Evolutionary conservation across 805 yeast genomes (phyloP), one percentile per base, ranked within the genome.

Genomic region (Starmerella riodocensis): DNA sequence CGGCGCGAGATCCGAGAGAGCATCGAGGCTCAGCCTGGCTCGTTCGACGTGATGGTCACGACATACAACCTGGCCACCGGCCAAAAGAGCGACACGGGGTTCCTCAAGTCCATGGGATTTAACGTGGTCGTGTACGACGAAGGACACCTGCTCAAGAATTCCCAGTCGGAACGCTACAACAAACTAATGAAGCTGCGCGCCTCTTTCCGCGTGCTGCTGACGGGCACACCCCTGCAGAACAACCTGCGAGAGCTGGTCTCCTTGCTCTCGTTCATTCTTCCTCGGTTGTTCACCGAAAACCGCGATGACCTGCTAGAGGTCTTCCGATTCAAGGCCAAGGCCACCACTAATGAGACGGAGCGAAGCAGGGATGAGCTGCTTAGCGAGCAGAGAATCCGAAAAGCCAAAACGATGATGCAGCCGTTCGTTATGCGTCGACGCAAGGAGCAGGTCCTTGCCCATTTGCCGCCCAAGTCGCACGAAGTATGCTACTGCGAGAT

Each of bases 191-290:
- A 74, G 52, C 64, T 91, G 38, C 70, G 69, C 43, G 95, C 91
- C 1, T 69, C 71, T n/a, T 91, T 88, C 62, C 69, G 98, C 51
- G 63, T 91, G 24, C 61, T 91, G 34, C 67, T 91, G 43, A 91
- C 99, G 1, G 99, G 99, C 58, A 91, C 99, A 0, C 99, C 99
- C 6, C 64, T 91, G 44, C 99, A 91, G 57, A 91, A 91, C 56
- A 91, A 91, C 56, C 64, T 91, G 53, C 74, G 76, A 54, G 99
- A 91, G 56, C 68, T 91, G 42, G 85, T 91, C 51, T 85, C 97
- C 1, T 64, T 91, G 43, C 66, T 91, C 43, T 85, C 94, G 30
- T 91, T 91, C 55, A 91, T 91, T 61, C 64, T 91, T 54, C 99
- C 99, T 0, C 61, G 68, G 14, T 64, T 83, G 25, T 91, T 91